These are phyloP conservation scores for Acacia melanoxylon DNA, from an alignment of 306 rosid genomes.

Conservation along the genomic window DNA sequence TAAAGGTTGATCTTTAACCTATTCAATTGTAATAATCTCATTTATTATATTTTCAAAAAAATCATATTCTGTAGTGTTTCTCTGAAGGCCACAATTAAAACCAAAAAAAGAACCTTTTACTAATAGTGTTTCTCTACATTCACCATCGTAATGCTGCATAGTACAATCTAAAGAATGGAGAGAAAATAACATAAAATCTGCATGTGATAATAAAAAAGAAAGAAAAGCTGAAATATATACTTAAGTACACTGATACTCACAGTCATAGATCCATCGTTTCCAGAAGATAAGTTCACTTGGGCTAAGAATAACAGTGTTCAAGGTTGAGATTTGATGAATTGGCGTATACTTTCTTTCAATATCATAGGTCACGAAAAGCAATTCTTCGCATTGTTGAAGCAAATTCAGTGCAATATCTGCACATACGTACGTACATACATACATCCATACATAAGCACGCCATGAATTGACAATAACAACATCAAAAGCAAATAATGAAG, in stretches of 20 bases:
- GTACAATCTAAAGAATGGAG: no score
- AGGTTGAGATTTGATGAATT: background rate
- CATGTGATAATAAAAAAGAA: no score
- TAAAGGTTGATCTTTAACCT: no score
- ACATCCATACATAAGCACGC: no score
- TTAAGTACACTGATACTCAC: background rate
- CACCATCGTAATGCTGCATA: no score
- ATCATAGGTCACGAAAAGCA: background rate
- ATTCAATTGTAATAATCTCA: no score
- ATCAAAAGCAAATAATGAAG: background rate
- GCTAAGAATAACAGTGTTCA: background rate
- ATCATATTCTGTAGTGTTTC: no score
- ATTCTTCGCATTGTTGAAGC: background rate
- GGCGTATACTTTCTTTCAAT: background rate
- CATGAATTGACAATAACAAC: background rate
- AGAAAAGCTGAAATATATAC: background rate
- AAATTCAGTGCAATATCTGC: background rate
- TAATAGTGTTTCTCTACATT: no score
- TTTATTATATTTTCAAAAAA: no score
- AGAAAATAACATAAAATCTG: no score
- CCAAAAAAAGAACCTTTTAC: no score
- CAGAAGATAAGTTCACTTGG: background rate
- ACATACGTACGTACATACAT: background rate
- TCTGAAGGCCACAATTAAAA: no score
- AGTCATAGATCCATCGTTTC: background rate